These are phyloP conservation scores for Hyphodiscus sp. DNA, from an alignment of 2,329 filamentous ascomycete genomes.

Conservation along the genomic window DNA sequence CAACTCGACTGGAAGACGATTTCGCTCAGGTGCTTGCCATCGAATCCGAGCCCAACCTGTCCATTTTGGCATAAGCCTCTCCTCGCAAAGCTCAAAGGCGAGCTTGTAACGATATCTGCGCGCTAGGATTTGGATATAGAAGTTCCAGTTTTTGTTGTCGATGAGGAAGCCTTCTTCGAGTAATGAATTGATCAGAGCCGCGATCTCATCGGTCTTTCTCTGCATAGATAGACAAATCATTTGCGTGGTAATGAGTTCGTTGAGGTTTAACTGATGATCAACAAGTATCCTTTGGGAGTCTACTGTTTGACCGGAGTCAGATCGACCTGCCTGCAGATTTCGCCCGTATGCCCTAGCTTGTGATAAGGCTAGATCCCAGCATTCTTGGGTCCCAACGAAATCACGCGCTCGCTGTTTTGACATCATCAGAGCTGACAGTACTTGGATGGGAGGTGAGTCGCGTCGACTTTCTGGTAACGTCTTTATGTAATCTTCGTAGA, in stretches of 20 bases:
- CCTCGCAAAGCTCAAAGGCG: slow-evolving; percentile 71
- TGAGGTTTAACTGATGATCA: slow-evolving; percentile 35
- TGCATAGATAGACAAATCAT: slow-evolving; percentile 45
- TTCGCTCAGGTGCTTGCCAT: slow-evolving; percentile 17
- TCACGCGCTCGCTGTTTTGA: slow-evolving; percentile 52
- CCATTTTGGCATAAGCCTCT: slow-evolving; percentile 71
- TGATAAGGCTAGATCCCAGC: slow-evolving; percentile 58
- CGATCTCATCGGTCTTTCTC: slow-evolving; percentile 44
- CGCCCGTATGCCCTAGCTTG: slow-evolving; percentile 41
- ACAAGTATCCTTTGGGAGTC: slow-evolving; percentile 8
- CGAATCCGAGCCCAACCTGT: slow-evolving; percentile 55
- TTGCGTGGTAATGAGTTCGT: slow-evolving; percentile 38
- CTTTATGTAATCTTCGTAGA: slow-evolving; percentile 49
- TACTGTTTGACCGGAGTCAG: not conserved
- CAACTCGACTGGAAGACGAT: slow-evolving; percentile 21
- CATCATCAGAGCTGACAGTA: slow-evolving; percentile 63
- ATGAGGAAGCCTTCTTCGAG: slow-evolving; percentile 62
- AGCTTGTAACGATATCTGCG: slow-evolving; percentile 50
- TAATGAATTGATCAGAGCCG: slow-evolving; percentile 44
- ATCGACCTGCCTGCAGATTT: slow-evolving; percentile 15
- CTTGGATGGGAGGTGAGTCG: slow-evolving; percentile 40
- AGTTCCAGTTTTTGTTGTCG: slow-evolving; percentile 75
- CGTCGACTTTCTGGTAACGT: slow-evolving; percentile 32
- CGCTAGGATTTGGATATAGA: slow-evolving; percentile 63
- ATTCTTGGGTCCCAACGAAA: slow-evolving; percentile 53